Evolutionary conservation across 2,329 filamentous ascomycete genomes (phyloP), one percentile per base, ranked within the genome.

Genomic region (Rhexocercosporidium sp.): DNA sequence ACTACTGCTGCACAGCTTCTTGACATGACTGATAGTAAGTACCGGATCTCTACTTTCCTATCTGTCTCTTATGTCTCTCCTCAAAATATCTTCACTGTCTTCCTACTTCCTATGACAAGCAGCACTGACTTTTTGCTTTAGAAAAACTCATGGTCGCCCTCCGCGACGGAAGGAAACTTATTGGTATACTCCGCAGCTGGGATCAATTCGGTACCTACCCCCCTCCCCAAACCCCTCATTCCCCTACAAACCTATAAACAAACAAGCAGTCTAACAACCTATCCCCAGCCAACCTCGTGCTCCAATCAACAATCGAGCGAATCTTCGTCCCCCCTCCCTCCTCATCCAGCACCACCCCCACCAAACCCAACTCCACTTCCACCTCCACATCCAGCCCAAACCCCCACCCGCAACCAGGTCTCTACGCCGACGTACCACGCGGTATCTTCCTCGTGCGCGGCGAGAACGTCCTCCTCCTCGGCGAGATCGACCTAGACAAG

Each of bases 401-500:
- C 4, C 39, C 8, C 12, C 41, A 44, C 16, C 41, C n/a, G n/a
- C 69, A 81, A 73, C 76, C 78, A 37, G 84, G 84, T 12, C 78
- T 96, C 61, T 98, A 93, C 78, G 92, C 93, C 68, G 96, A 99
- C 78, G 87, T 97, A 68, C 85, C 89, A 12, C 89, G 93, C 66
- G 96, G 96, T 59, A 89, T 97, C 70, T 98, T 96, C 81, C 87
- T 98, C 41, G 93, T 99, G 54, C 87, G 96, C 67, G 96, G 96
- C 73, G 96, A 99, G 82, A 99, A 99, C 79, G 96, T 99, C n/a
- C 85, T 97, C 61, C 84, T 99, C 53, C 86, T 98, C 20, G 96
- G 96, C 44, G 96, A 98, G 81, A 97, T 99, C 75, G 96, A 99
- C 78, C 88, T 99, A 27, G 96, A 99, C 82, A 93, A 92, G 77